Conservation (phyloP, 768 basidiomycete species). For the Arthromyces matolae region DNA sequence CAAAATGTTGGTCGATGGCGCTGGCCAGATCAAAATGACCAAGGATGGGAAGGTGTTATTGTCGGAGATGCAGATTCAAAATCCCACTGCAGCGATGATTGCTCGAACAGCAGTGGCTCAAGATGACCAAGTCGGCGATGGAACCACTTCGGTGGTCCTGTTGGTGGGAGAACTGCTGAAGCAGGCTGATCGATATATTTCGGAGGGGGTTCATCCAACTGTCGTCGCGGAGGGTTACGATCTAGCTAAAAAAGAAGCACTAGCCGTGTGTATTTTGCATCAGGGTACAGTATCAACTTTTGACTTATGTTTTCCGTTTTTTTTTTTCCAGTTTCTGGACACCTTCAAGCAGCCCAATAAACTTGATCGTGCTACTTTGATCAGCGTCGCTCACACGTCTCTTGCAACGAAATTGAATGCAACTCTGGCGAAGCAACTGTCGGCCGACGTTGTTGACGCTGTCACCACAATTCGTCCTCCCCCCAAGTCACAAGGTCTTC, state of each 20-base stretch:
- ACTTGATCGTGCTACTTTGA: slow-evolving; percentile 85
- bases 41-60: slow-evolving; percentile 98
- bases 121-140: slow-evolving; percentile 98
- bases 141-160: slow-evolving; percentile 94
- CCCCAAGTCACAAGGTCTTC: slow-evolving; percentile 54
- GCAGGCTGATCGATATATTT: slow-evolving; percentile 96
- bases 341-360: slow-evolving; percentile 75
- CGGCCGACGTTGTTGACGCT: slow-evolving; percentile 93
- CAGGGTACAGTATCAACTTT: slow-evolving; percentile 2
- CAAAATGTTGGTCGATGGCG: slow-evolving; percentile 99
- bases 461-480: slow-evolving; percentile 82
- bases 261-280: slow-evolving; percentile 59
- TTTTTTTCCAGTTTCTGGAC: slow-evolving; percentile 80
- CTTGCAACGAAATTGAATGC: slow-evolving; percentile 89
- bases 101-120: slow-evolving; percentile 97
- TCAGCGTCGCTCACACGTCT: slow-evolving; percentile 93
- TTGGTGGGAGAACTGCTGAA: slow-evolving; percentile 94
- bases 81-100: slow-evolving; percentile 99
- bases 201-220: slow-evolving; percentile 97
- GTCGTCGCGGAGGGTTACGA: slow-evolving; percentile 95
- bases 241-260: slow-evolving; percentile 93
- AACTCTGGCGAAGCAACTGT: slow-evolving; percentile 79
- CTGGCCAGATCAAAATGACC: slow-evolving; percentile 99
- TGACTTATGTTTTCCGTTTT: slow-evolving; percentile 4
- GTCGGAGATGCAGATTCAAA: slow-evolving; percentile 99